Evolutionary conservation across 495 filamentous ascomycete species (phyloP), one percentile per base, ranked within the genome.

Genomic region (Daldinia loculata): DNA sequence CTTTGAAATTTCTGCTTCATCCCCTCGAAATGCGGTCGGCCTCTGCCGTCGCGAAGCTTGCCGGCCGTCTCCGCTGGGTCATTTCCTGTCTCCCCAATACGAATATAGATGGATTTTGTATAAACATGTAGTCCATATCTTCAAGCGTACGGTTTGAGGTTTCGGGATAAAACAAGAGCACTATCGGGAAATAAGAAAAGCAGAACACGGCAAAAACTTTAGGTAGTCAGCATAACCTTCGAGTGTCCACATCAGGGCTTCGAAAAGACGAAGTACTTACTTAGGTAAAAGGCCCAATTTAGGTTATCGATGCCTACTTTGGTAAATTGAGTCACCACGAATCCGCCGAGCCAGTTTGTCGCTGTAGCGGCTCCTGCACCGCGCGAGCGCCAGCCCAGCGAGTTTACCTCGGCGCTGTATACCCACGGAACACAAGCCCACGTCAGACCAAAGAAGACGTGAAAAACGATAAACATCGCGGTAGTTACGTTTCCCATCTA

Each of bases 291-390:
- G 0, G 66, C 60, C 76, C 77, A 80, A 12, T 56, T 50, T 3
- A 80, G 63, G 34, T 73, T 72, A 30, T 76, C 69, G 9, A 80
- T 70, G 2, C 77, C 78, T 9, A 75, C 69, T 61, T 75, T 78
- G 11, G 77, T 80, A 52, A 77, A 79, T 65, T 80, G 78, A 1
- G 76, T 78, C 3, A 79, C 78, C 11, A 77, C 76, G 32, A 79
- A 80, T 2, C 77, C 77, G n/a, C 59, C 66, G 3, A 78, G 45
- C 80, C 79, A 82, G 38, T 82, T 82, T 0, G 76, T 82, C 1
- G 78, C 78, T 1, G 80, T 82, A 6, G 75, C 78, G 0, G 77
- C 72, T 8, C 76, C 78, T 6, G 79, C 79, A n/a, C 80, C 80
- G n/a, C 76, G 74, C 0, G 77, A 77, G 12, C 80, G 63, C 80